phyloP scores from a whole-genome alignment of 805 yeast species.

The Candida qinlingensis region DNA sequence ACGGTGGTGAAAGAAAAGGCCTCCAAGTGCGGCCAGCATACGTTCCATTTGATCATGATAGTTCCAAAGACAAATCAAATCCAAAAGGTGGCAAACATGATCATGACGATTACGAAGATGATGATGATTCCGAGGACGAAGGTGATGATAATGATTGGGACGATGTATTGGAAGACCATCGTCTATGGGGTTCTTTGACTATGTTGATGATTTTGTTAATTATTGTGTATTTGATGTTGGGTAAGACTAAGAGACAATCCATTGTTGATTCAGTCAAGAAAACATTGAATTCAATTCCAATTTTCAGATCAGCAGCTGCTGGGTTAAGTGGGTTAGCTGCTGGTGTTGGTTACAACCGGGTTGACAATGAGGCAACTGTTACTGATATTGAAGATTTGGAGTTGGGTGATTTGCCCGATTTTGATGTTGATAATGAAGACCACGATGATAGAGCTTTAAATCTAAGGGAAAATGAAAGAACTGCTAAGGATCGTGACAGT shows the following conservation, averaged over 20 bases:
- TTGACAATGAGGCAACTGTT: background rate
- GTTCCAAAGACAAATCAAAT: no score
- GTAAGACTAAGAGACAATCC: constrained; percentile 24
- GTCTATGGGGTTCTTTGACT: constrained; percentile 33
- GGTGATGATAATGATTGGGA: constrained; percentile 39
- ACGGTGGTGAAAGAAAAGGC: constrained; percentile 49
- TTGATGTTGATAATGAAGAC: background rate
- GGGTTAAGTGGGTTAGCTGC: background rate
- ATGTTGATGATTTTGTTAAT: constrained; percentile 28
- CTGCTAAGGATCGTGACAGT: constrained; percentile 1
- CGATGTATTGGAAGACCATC: constrained; percentile 24
- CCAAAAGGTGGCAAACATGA: constrained; percentile 7
- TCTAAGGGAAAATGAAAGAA: background rate
- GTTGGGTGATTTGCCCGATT: background rate
- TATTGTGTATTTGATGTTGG: constrained; percentile 31
- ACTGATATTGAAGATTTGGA: background rate
- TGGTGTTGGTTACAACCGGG: background rate
- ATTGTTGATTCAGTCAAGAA: constrained; percentile 12
- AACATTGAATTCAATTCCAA: background rate
- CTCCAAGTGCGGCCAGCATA: constrained; percentile 40
- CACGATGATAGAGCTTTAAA: background rate
- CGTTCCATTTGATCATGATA: constrained; percentile 2
- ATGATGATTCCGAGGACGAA: constrained; percentile 23
- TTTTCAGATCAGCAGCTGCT: background rate
- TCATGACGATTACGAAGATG: background rate